Evolutionary conservation across 805 yeast genomes (phyloP).

Genomic region (Clavispora asparagi): DNA sequence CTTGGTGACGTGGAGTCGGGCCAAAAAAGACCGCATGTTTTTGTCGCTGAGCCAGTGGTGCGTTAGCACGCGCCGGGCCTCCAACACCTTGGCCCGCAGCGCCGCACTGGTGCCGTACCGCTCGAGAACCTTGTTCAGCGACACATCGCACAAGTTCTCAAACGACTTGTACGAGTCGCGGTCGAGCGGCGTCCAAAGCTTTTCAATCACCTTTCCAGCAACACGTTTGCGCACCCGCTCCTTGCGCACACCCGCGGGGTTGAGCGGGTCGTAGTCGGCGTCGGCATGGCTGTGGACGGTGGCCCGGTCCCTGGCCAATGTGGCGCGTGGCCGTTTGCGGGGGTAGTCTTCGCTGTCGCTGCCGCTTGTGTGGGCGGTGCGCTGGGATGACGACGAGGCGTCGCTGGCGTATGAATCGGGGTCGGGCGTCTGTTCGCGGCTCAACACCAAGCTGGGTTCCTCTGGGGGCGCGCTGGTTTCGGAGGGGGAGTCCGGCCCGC

Average conservation of each 20-base stretch:
- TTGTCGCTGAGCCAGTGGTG: slow-evolving; percentile 12
- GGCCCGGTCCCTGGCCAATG: slow-evolving; percentile 5
- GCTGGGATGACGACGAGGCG: slow-evolving; percentile 7
- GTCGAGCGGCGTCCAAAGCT: slow-evolving; percentile 12
- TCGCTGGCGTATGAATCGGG: slow-evolving; percentile 7
- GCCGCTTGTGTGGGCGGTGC: neutral
- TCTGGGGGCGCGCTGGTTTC: no score
- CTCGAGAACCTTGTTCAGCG: slow-evolving; percentile 10
- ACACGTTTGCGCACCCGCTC: slow-evolving; percentile 7
- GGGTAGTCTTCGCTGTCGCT: slow-evolving; percentile 1
- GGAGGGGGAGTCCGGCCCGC: no score
- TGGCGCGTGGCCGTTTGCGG: neutral
- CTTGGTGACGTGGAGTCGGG: slow-evolving; percentile 13
- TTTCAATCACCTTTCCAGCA: slow-evolving; percentile 11
- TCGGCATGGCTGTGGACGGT: slow-evolving; percentile 2
- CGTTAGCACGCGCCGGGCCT: slow-evolving; percentile 12
- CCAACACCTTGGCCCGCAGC: slow-evolving; percentile 6
- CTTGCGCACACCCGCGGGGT: slow-evolving; percentile 1
- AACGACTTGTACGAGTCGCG: slow-evolving; percentile 7
- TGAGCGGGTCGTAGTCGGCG: neutral
- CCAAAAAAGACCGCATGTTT: slow-evolving; percentile 10
- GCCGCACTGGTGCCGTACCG: slow-evolving; percentile 6
- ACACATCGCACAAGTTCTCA: slow-evolving; percentile 6
- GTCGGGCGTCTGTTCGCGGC: slow-evolving; percentile 11
- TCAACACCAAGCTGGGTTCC: no score